Base-by-base conservation (phyloP, 495 filamentous ascomycete species). In the Staphylotrichum tortipilum region DNA sequence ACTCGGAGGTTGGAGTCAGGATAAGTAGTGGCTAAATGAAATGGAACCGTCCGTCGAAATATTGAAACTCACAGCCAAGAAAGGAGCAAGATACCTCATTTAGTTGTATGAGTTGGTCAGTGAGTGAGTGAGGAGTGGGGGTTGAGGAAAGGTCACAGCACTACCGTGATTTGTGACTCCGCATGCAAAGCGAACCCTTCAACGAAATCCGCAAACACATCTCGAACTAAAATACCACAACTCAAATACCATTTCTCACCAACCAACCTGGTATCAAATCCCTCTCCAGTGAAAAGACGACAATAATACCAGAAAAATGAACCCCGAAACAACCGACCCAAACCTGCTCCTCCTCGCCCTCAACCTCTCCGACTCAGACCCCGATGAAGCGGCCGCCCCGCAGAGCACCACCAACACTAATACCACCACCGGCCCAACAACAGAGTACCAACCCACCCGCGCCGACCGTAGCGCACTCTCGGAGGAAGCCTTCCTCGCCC, bases 401-500 rank as follows among this genome's bases (percentile, higher is more conserved):
- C 7, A 10, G 19, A 48, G 15, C 44, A 52, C 44, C 44, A 37
- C 21, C 19, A 23, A 40, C 26, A 50, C 48, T 21, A 22, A 26
- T 36, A n/a, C 48, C 35, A 42, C 41, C 22, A 18, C 30, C 28
- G 11, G 21, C 15, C 30, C 44, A 36, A 6, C 37, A 39, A 30
- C 54, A 52, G 33, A 49, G 2, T 34, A 42, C 47, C 47, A 49
- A 18, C 34, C 41, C n/a, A 47, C 63, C n/a, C 56, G 61, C 1
- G 57, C 61, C 0, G 67, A 62, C 15, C 57, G 70, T 28, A 73
- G 58, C 2, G 71, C 68, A 12, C 70, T 75, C 36, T 70, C 72
- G 0, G 68, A 76, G 28, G 55, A 54, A 0, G 67, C 68, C 1
- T 76, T 73, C 38, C 68, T 64, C 33, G 53, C 49, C 0, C 60